A percentile compares a stretch with the other conserved stretches of the same genome.
Conservation (phyloP, 2,329 filamentous ascomycete genomes). For the Dichotomopilus funicola region DNA sequence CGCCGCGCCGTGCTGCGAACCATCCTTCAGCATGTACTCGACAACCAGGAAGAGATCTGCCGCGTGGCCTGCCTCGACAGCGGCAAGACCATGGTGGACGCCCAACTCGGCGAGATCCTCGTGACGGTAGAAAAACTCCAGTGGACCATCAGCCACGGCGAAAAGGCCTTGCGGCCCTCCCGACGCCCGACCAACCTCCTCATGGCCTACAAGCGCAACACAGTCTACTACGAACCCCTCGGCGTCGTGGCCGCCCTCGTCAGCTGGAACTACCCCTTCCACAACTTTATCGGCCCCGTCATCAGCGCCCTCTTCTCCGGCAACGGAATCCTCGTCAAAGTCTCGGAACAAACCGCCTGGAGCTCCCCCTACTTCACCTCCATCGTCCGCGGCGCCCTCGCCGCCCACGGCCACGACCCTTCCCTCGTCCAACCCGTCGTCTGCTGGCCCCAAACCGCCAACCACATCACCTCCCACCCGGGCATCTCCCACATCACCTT, state of each 20-base stretch:
- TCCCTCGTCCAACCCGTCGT: slow-evolving; percentile 76
- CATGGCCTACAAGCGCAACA: slow-evolving; percentile 93
- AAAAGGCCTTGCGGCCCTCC: slow-evolving; percentile 67
- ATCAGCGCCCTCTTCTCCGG: slow-evolving; percentile 88
- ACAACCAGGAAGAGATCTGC: slow-evolving; percentile 84
- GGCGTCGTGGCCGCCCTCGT: slow-evolving; percentile 90
- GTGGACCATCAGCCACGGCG: slow-evolving; percentile 90
- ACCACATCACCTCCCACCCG: slow-evolving; percentile 76
- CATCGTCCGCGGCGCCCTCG: slow-evolving; percentile 71
- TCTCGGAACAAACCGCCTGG: slow-evolving; percentile 94
- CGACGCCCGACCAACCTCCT: slow-evolving; percentile 79
- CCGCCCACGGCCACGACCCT: slow-evolving; percentile 74
- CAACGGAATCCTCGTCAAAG: slow-evolving; percentile 88
- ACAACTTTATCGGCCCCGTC: slow-evolving; percentile 87
- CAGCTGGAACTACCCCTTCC: slow-evolving; percentile 96
- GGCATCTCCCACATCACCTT: slow-evolving; percentile 87
- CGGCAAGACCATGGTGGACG: slow-evolving; percentile 94
- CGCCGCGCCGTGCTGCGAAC: slow-evolving; percentile 73
- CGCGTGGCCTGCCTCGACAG: slow-evolving; percentile 82
- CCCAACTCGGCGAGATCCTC: slow-evolving; percentile 86
- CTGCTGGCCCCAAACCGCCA: slow-evolving; percentile 81
- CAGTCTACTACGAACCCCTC: slow-evolving; percentile 82
- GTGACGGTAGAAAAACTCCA: slow-evolving; percentile 90
- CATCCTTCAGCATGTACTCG: slow-evolving; percentile 74
- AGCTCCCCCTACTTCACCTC: slow-evolving; percentile 74